These are phyloP conservation scores for Talaromyces wortmannii DNA, from an alignment of 495 filamentous ascomycete genomes.

Conservation along the genomic window DNA sequence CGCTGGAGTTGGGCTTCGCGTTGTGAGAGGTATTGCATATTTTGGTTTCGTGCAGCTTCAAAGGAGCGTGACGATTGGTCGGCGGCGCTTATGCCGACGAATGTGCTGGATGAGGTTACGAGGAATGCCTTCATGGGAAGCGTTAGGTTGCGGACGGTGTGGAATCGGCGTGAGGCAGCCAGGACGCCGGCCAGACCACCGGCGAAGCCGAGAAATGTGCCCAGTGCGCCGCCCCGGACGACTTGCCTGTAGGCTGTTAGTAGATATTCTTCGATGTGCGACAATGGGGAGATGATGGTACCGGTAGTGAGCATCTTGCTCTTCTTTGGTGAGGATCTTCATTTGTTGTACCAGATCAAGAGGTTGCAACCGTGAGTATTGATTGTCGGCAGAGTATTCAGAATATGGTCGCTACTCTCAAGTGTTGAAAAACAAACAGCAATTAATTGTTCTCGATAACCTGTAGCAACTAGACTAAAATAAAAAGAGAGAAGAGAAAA, in stretches of 20 bases:
- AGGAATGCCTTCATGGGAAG: slow-evolving; percentile 87
- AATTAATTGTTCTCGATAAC: too few species aligned
- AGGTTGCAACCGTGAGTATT: too few species aligned
- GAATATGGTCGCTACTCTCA: too few species aligned
- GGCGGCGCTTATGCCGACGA: slow-evolving; percentile 76
- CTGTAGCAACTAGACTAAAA: too few species aligned
- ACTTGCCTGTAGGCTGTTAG: slow-evolving; percentile 43
- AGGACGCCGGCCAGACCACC: slow-evolving; percentile 58
- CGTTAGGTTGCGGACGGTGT: slow-evolving; percentile 69
- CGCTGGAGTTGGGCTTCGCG: slow-evolving; percentile 44
- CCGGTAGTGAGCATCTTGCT: slow-evolving; percentile 64
- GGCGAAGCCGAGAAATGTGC: slow-evolving; percentile 56
- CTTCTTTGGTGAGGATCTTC: slow-evolving; percentile 93
- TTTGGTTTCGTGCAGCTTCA: slow-evolving; percentile 60
- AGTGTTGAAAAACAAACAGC: too few species aligned
- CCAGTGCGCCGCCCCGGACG: slow-evolving; percentile 68
- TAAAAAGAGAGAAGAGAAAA: too few species aligned
- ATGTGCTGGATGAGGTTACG: slow-evolving; percentile 70
- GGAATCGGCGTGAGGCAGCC: slow-evolving; percentile 54
- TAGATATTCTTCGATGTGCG: neutral
- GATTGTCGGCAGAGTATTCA: too few species aligned
- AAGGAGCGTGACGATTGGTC: slow-evolving; percentile 70
- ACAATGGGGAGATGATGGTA: slow-evolving; percentile 9
- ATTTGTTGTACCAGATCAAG: slow-evolving; percentile 38
- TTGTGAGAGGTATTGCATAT: slow-evolving; percentile 58